Base-by-base conservation (phyloP, 1,139 yeast genomes). In the Maudiozyma humilis region DNA sequence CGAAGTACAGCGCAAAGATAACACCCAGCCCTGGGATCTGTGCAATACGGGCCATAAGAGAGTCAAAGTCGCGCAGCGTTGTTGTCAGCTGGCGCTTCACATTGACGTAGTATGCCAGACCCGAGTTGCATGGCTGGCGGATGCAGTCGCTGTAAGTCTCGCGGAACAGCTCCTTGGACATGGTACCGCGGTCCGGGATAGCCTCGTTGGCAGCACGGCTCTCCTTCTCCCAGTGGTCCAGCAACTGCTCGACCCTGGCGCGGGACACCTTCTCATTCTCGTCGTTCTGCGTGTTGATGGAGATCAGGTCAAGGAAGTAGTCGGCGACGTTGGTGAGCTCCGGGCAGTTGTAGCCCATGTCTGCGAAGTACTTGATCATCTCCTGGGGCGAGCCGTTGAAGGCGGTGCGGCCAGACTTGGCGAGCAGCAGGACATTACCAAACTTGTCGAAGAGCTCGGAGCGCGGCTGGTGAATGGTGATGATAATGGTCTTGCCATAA, bases 391-490 rank as follows among this genome's bases (percentile, higher is more conserved):
- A 51, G 0, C 82, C 83, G 63, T 81, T 77, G 56, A 74, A 86
- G 5, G 82, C 79, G 8, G 79, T 82, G 43, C 66, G 65, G 2
- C 95, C 95, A 12, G 89, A 88, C 55, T 77, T 78, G 0, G 86
- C 84, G 27, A 86, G 65, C 37, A 86, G 63, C 18, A 85, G 64
- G 16, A 86, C 69, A 20, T 81, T 74, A 5, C 87, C 91, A 66
- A 86, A 84, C 43, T 66, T 66, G 4, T 68, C 59, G 51, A 82
- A 78, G 51, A 84, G 66, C 43, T 77, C 82, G 20, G 78, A 78
- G 51, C 84, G 74, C 1, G 96, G 95, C 55, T 87, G 95, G 58
- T 87, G 95, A 43, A 87, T 82, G 0, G 95, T 85, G 56, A 85
- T 69, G 32, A 87, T 75, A 12, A 87, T 68, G 0, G 95, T 86